Percentiles rank a stretch among this genome's conserved stretches.
Conservation (phyloP, 345 rosid genomes). For the Nephelium lappaceum region DNA sequence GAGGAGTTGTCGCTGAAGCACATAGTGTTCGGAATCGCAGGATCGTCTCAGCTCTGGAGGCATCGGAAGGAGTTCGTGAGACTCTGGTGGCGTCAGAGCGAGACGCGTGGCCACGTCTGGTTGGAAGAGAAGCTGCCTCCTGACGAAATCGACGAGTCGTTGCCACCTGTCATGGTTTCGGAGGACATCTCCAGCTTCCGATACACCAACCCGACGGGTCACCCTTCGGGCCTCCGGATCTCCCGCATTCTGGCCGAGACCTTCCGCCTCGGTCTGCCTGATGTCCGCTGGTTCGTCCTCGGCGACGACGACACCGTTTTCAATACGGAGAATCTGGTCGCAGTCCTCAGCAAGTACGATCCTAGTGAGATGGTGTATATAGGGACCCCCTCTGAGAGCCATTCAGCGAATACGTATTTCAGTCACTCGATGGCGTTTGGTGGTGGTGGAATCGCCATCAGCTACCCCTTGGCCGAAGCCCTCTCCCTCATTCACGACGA, state of each 20-base stretch:
- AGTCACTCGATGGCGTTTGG: constrained; percentile 93
- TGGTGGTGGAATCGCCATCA: constrained; percentile 95
- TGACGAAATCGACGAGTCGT: constrained; percentile 51
- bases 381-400: constrained; percentile 87
- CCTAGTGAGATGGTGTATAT: constrained; percentile 75
- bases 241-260: constrained; percentile 71
- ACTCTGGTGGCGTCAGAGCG: constrained; percentile 83
- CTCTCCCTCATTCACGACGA: constrained; percentile 66
- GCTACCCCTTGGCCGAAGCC: constrained; percentile 79
- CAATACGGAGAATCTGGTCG: constrained; percentile 62
- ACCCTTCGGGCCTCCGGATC: constrained; percentile 91
- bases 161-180: constrained; percentile 75
- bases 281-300: constrained; percentile 83
- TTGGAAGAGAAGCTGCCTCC: constrained; percentile 60
- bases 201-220: constrained; percentile 91
- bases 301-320: constrained; percentile 95
- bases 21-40: constrained; percentile 90
- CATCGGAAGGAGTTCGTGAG: constrained; percentile 75
- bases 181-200: constrained; percentile 88
- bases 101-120: constrained; percentile 88
- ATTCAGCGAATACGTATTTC: constrained; percentile 84
- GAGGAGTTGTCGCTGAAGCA: constrained; percentile 43
- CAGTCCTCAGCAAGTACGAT: constrained; percentile 76
- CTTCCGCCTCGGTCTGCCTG: constrained; percentile 63
- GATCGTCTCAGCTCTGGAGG: constrained; percentile 81